Conservation (phyloP, 176 grass and related monocot species). For the Aegilops bicornis region DNA sequence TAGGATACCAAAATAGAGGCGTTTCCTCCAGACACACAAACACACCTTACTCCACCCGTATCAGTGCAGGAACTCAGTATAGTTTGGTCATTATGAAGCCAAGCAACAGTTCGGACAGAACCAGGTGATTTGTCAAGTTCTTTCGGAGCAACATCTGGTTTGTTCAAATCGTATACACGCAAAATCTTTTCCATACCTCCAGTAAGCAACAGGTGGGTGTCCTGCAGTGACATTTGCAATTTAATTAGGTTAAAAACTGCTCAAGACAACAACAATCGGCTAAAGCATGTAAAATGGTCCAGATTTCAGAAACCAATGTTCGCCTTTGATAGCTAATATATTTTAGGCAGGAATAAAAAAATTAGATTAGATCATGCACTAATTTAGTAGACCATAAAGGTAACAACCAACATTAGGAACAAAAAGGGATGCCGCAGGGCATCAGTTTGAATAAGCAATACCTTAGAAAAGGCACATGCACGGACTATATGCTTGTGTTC, state of each 20-base stretch:
- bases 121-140: slow-evolving; percentile 91
- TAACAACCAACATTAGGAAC: neutral
- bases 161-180: slow-evolving; percentile 86
- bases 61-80: slow-evolving; percentile 90
- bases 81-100: slow-evolving; percentile 91
- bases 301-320: neutral
- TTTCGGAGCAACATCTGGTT: slow-evolving; percentile 69
- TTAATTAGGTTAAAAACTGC: neutral
- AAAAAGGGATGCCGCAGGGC: neutral
- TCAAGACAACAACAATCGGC: neutral
- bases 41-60: slow-evolving; percentile 84
- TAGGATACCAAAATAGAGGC: neutral
- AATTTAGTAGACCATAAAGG: neutral
- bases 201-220: slow-evolving; percentile 77
- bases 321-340: neutral
- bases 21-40: neutral
- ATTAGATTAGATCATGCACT: neutral
- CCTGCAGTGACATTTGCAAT: slow-evolving; percentile 39
- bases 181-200: slow-evolving; percentile 87
- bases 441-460: slow-evolving; percentile 27
- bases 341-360: neutral
- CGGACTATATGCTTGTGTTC: slow-evolving; percentile 97
- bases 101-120: slow-evolving; percentile 73
- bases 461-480: slow-evolving; percentile 91
- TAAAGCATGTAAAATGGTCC: neutral